Evolutionary conservation across 1,139 yeast genomes (phyloP).

Genomic region (Debaryomyces subglobosus): DNA sequence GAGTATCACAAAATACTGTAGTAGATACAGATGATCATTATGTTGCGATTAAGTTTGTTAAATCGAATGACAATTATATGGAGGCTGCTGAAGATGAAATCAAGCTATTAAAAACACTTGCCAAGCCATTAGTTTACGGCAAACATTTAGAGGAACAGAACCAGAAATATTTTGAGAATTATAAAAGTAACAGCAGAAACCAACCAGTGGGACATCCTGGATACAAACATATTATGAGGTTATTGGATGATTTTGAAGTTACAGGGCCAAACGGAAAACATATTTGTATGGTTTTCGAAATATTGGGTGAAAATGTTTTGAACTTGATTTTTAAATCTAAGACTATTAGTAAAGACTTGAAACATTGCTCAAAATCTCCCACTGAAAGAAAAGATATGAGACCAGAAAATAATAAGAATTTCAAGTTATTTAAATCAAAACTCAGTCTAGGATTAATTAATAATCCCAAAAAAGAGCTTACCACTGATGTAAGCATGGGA

Average conservation of each 20-base stretch:
- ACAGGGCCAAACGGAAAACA: conserved; percentile 47
- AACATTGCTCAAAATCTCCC: neutral
- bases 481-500: neutral
- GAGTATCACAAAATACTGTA: neutral
- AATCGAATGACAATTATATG: conserved; percentile 40
- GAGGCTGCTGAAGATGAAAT: conserved; percentile 51
- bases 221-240: conserved; percentile 42
- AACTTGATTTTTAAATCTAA: conserved; percentile 43
- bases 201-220: conserved; percentile 33
- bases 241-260: conserved; percentile 44
- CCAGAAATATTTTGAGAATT: conserved; percentile 16
- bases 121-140: conserved; percentile 19
- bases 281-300: conserved; percentile 49
- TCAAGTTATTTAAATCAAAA: conserved; percentile 28
- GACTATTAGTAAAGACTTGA: conserved; percentile 4
- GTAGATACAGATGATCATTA: conserved; percentile 25
- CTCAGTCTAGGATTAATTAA: conserved; percentile 27
- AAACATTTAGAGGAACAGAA: conserved; percentile 31
- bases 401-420: conserved; percentile 19
- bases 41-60: conserved; percentile 48
- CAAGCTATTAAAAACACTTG: conserved; percentile 28
- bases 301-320: conserved; percentile 44
- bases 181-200: conserved; percentile 5
- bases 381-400: neutral
- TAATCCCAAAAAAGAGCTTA: neutral